Evolutionary conservation across 2,329 filamentous ascomycete species (phyloP).

Genomic region (Huntiella decipiens): DNA sequence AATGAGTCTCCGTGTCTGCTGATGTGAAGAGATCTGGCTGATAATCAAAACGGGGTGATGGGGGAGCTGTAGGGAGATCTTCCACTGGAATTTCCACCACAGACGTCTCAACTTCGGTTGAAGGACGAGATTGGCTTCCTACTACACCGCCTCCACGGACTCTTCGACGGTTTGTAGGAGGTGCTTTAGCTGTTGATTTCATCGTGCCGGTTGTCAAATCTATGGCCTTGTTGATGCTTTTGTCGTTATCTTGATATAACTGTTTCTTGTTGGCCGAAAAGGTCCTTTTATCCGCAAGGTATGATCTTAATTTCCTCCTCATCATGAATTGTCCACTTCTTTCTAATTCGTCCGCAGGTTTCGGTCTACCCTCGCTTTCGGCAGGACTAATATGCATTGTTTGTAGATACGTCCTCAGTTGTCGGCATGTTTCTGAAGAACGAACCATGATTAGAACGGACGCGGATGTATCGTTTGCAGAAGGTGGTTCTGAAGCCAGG

Average conservation of each 20-base stretch:
- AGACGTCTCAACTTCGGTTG: slow-evolving; percentile 38
- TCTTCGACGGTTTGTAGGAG: slow-evolving; percentile 63
- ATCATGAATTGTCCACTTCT: slow-evolving; percentile 74
- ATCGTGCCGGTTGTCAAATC: slow-evolving; percentile 23
- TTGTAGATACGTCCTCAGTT: slow-evolving; percentile 78
- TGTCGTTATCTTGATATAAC: slow-evolving; percentile 64
- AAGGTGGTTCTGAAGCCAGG: slow-evolving; percentile 59
- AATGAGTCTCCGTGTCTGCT: slow-evolving; percentile 82
- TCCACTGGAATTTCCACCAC: neutral
- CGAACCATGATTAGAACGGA: slow-evolving; percentile 91
- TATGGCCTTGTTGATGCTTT: slow-evolving; percentile 47
- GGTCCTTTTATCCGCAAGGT: slow-evolving; percentile 77
- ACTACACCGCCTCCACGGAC: slow-evolving; percentile 57
- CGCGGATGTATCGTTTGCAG: slow-evolving; percentile 59
- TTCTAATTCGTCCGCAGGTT: slow-evolving; percentile 21
- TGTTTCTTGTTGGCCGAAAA: slow-evolving; percentile 70
- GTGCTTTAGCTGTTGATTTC: slow-evolving; percentile 26
- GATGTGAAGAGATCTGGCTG: neutral
- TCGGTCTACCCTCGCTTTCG: neutral
- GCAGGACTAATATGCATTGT: slow-evolving; percentile 49
- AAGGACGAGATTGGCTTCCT: slow-evolving; percentile 23
- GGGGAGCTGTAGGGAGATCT: too few relatives aligned
- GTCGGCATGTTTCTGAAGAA: slow-evolving; percentile 67
- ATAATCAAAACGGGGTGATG: neutral
- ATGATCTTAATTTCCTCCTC: slow-evolving; percentile 68